Base-by-base conservation (phyloP, 768 basidiomycete species). In the Myochromella boudieri region DNA sequence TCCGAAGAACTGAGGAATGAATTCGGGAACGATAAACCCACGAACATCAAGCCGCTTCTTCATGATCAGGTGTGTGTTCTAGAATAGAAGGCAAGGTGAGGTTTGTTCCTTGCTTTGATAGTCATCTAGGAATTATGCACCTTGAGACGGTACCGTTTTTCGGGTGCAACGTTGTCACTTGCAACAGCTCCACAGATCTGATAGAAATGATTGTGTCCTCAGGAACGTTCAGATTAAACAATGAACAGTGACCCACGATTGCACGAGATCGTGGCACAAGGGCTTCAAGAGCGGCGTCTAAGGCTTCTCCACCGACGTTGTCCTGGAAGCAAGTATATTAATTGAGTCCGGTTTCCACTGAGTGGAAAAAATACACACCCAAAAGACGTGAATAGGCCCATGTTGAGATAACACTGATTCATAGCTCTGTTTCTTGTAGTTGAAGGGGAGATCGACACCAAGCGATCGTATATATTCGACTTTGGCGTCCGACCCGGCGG, bases 401-500 rank as follows among this genome's bases (percentile, higher is more conserved):
- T 83, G 67, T 51, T 70, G 67, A 47, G 58, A 48, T 21, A 87
- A 66, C 6, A 78, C 60, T 6, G 77, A 72, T 2, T 55, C 56
- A 0, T 76, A 74, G 39, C 67, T 63, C 1, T 64, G 59, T 1
- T 68, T 80, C 68, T 85, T 83, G 63, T 82, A 85, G 64, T 85
- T 83, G 68, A 84, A 83, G 0, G 68, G 73, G n/a, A 80, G 68
- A 48, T 85, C 81, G 0, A 74, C 75, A 1, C 81, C 82, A 4
- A 82, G 52, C 6, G 68, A 68, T 39, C 66, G 68, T 57, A 84
- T 54, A 49, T 71, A 83, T 7, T 64, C 62, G 4, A 85, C 77
- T 63, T 87, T 85, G 28, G 78, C 75, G 26, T 83, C 80, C 0
- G 75, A 72, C 2, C 86, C 83, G 0, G 80, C 78, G 0, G 78